Evolutionary conservation across 441 rosid genomes (phyloP).

Genomic region (Bruguiera hainesii): DNA sequence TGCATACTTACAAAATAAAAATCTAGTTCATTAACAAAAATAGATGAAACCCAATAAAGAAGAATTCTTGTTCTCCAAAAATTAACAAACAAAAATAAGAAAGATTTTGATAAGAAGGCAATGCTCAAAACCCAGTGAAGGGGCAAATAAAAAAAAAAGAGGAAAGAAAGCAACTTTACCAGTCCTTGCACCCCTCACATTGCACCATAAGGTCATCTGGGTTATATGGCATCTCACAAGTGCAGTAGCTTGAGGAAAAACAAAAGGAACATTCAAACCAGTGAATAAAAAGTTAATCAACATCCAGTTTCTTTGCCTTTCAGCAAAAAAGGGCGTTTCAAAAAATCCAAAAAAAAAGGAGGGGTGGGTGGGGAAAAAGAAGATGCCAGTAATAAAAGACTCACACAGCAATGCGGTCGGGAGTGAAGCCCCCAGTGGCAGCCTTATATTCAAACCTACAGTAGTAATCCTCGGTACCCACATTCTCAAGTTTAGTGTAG

Average conservation of each 20-base stretch:
- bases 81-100: not conserved
- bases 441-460: conserved; percentile 89
- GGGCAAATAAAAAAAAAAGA: not conserved
- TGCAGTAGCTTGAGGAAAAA: conserved; percentile 65
- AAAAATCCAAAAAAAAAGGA: not conserved
- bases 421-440: conserved; percentile 82
- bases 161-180: conserved; percentile 44
- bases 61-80: not conserved
- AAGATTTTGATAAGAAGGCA: no score
- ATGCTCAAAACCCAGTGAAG: not conserved
- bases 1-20: not conserved
- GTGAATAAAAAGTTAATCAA: not conserved
- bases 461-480: conserved; percentile 83
- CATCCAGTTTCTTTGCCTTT: not conserved
- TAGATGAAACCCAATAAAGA: no score
- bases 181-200: conserved; percentile 88
- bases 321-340: not conserved
- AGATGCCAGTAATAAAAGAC: conserved; percentile 19
- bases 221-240: conserved; percentile 94
- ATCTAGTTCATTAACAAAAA: not conserved
- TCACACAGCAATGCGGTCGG: conserved; percentile 92
- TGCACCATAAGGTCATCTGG: conserved; percentile 94
- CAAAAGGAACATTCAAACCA: not conserved
- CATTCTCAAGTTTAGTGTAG: conserved; percentile 85
- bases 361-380: not conserved